Conservation (phyloP, 805 yeast species). For the Saitoella complicata region DNA sequence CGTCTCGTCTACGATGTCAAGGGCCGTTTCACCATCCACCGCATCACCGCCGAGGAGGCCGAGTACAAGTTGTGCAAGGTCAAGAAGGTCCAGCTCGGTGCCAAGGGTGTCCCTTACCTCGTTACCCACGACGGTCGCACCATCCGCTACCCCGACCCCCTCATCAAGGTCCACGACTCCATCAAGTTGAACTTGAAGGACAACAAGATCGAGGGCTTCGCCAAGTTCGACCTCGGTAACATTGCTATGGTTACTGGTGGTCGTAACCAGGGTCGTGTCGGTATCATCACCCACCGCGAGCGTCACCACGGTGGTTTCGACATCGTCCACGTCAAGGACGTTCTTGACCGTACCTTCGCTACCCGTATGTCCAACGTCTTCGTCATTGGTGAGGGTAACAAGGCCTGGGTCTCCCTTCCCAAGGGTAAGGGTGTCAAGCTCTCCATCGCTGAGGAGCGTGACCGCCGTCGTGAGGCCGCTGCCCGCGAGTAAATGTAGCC, state of each 20-base stretch:
- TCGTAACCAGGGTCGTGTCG: slow-evolving; percentile 96
- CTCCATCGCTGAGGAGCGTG: slow-evolving; percentile 93
- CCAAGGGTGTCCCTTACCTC: slow-evolving; percentile 94
- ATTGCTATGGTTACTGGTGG: slow-evolving; percentile 92
- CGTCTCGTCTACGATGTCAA: slow-evolving; percentile 96
- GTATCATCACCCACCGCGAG: slow-evolving; percentile 90
- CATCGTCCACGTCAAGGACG: slow-evolving; percentile 90
- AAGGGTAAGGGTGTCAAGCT: slow-evolving; percentile 99
- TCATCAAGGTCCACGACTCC: slow-evolving; percentile 91
- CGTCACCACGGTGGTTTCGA: slow-evolving; percentile 98
- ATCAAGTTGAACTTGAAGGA: slow-evolving; percentile 92
- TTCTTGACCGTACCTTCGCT: slow-evolving; percentile 86
- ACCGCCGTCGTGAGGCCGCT: slow-evolving; percentile 84
- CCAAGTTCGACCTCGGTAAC: slow-evolving; percentile 86
- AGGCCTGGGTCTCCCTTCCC: slow-evolving; percentile 88
- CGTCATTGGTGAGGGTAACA: slow-evolving; percentile 89
- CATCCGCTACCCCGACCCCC: slow-evolving; percentile 98
- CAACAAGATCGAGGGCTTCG: slow-evolving; percentile 80
- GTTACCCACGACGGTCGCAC: slow-evolving; percentile 99
- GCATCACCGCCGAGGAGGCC: slow-evolving; percentile 98
- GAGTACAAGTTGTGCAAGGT: slow-evolving; percentile 96
- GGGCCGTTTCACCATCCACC: slow-evolving; percentile 99
- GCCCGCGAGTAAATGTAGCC: slow-evolving; percentile 17
- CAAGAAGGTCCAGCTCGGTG: slow-evolving; percentile 95
- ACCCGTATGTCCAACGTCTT: slow-evolving; percentile 89